phyloP scores from a whole-genome alignment of 805 yeast species.

The Hemisphaericaspora nanyangensis region DNA sequence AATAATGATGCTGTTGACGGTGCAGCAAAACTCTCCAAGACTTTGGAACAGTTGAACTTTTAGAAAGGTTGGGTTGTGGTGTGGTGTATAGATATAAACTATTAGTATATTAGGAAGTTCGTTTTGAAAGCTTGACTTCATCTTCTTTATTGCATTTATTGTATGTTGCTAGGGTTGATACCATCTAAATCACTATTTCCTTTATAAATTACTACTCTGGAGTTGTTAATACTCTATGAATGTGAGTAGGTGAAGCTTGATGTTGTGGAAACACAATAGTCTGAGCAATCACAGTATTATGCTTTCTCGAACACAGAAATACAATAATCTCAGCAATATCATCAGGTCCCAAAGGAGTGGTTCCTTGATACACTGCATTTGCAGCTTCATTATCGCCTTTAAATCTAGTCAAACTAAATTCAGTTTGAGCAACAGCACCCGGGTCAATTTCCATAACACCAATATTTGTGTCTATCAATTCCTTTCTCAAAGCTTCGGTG shows the following conservation, averaged over 20 bases:
- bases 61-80: slow-evolving; percentile 19
- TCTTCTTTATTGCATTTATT: no score
- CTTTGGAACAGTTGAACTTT: slow-evolving; percentile 62
- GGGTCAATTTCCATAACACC: slow-evolving; percentile 39
- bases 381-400: slow-evolving; percentile 30
- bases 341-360: slow-evolving; percentile 29
- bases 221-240: slow-evolving; percentile 15
- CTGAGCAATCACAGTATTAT: slow-evolving; percentile 36
- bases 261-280: slow-evolving; percentile 35
- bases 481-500: slow-evolving; percentile 32
- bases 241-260: slow-evolving; percentile 31
- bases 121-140: no score
- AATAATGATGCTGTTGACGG: slow-evolving; percentile 52
- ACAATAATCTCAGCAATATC: slow-evolving; percentile 40
- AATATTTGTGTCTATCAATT: slow-evolving; percentile 30
- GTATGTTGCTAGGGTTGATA: no score
- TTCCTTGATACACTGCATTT: slow-evolving; percentile 31
- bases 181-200: background rate
- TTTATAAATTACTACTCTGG: background rate
- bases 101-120: no score
- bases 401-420: slow-evolving; percentile 33
- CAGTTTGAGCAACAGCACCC: slow-evolving; percentile 36
- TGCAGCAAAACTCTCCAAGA: slow-evolving; percentile 58
- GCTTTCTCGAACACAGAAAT: slow-evolving; percentile 30
- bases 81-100: background rate